A percentile compares a stretch with the other conserved stretches of the same genome.
Conservation (phyloP, 2,329 filamentous ascomycete species). For the Alternaria sp. region DNA sequence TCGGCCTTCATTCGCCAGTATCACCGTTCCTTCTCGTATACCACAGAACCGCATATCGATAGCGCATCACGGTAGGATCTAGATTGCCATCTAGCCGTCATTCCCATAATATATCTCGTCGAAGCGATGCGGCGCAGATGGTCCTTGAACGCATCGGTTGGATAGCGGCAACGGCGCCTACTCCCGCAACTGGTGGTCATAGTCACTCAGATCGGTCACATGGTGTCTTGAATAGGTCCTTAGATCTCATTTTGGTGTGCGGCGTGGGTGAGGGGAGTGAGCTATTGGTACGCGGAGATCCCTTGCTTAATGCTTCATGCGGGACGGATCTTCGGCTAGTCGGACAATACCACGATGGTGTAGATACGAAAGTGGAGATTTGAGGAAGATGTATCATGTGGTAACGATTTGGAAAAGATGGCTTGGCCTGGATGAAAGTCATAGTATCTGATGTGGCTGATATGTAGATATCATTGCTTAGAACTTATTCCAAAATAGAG, state of each 20-base stretch:
- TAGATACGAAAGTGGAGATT: background rate
- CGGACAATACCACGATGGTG: background rate
- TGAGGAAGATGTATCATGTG: background rate
- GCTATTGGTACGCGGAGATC: background rate
- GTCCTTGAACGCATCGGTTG: background rate
- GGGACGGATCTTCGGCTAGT: background rate
- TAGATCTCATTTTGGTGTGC: background rate
- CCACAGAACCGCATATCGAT: background rate
- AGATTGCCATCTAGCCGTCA: background rate
- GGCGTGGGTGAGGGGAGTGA: background rate
- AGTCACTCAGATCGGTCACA: too few species aligned
- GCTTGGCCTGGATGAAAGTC: background rate
- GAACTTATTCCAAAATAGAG: background rate
- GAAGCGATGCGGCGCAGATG: background rate
- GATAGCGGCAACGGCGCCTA: background rate
- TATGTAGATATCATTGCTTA: background rate
- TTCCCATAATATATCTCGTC: too few species aligned
- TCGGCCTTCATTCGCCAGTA: background rate
- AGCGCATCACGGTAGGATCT: background rate
- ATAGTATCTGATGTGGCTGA: background rate
- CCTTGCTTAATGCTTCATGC: background rate
- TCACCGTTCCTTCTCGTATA: background rate
- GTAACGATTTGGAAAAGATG: accelerated
- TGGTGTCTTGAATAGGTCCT: too few species aligned
- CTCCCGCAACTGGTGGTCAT: too few species aligned